Evolutionary conservation across 257 asterid genomes (phyloP).

Genomic region (Nyctanthes arbortristis): DNA sequence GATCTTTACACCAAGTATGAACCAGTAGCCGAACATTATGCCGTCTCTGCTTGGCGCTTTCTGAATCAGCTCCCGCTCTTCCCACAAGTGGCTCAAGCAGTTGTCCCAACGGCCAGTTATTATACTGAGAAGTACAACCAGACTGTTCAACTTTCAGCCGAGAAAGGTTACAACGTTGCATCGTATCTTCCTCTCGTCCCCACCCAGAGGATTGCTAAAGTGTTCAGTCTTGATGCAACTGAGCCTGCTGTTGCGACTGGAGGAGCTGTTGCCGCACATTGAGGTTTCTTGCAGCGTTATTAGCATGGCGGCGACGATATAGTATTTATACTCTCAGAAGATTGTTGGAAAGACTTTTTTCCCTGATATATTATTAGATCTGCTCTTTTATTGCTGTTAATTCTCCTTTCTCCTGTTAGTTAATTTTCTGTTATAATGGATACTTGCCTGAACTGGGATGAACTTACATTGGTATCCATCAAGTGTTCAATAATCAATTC

Average conservation of each 20-base stretch:
- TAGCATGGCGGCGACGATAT: too few relatives aligned
- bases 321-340: too few relatives aligned
- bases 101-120: slow-evolving; percentile 72
- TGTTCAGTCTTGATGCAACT: slow-evolving; percentile 27
- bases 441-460: too few relatives aligned
- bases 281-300: slow-evolving; percentile 15
- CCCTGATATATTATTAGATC: too few relatives aligned
- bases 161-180: slow-evolving; percentile 72
- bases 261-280: slow-evolving; percentile 26
- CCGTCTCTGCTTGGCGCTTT: slow-evolving; percentile 60
- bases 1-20: slow-evolving; percentile 73
- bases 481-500: too few relatives aligned
- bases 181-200: slow-evolving; percentile 82
- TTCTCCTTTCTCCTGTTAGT: too few relatives aligned
- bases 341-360: too few relatives aligned
- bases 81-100: slow-evolving; percentile 68
- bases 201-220: slow-evolving; percentile 66
- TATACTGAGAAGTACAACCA: slow-evolving; percentile 70
- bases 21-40: slow-evolving; percentile 89
- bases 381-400: too few relatives aligned
- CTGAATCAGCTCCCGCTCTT: slow-evolving; percentile 71
- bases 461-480: too few relatives aligned
- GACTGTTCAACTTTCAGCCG: slow-evolving; percentile 60
- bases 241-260: slow-evolving; percentile 25
- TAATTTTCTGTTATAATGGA: too few relatives aligned